Evolutionary conservation across 1,284 basidiomycete genomes (phyloP), one percentile per base, ranked within the genome.

Genomic region (Ceratobasidium sp.): DNA sequence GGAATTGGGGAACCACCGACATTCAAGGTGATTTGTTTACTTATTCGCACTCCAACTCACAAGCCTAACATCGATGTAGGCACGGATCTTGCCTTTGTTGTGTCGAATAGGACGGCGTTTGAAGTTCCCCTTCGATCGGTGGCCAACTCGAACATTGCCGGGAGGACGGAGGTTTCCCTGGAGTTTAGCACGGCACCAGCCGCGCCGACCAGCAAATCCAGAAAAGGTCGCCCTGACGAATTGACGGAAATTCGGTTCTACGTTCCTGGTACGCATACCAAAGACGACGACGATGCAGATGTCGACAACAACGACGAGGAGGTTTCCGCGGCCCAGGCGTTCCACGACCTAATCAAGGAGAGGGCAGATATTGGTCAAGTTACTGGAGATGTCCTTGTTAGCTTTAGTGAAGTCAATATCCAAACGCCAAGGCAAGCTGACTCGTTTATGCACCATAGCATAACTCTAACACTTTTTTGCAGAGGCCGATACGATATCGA

Each of bases 1-100:
- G 96, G 96, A 99, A 99, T 84, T 99, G 98, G 98, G 98, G 98
- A 20, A 90, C 94, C 54, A 95, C 95, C 2, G 95, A 97, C 83
- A 96, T 99, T 81, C 94, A 96, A 89, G 94, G 96, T 95, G 80
- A 80, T 89, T 84, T 44, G 28, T 23, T 42, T 20, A n/a, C 12
- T 71, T 52, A 56, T 50, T 20, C 44, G 38, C 59, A 64, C 23
- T 54, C 64, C 78, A 66, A 44, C 65, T 46, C 64, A 33, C 70
- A 20, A 62, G n/a, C 2, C 38, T 40, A 28, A 20, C 42, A 54
- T 40, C 28, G 52, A 42, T 54, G 57, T 81, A 98, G 96, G 94
- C 73, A 90, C 93, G 84, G 96, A 98, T 78, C 88, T 98, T 46
- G 94, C 92, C 4, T 99, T 99, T 85, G 87, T 95, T 57, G 93